A percentile compares a stretch with the other conserved stretches of the same genome.
These are phyloP conservation scores for Phytomonas sp. DNA, from an alignment of 208 protist genomes.

Conservation along the genomic window DNA sequence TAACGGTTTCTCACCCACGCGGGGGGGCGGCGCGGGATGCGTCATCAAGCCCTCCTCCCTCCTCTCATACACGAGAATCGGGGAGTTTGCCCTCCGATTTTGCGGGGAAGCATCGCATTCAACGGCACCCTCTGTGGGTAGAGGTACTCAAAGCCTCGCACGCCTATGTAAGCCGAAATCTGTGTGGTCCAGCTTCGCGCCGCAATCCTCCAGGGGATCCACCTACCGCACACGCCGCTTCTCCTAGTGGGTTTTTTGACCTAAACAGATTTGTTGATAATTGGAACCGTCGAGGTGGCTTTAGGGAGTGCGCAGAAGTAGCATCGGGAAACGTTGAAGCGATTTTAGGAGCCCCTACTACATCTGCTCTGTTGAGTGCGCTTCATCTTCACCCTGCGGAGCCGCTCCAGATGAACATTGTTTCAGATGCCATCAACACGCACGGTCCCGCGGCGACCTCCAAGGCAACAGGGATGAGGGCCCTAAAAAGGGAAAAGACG, in stretches of 20 bases:
- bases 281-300: neutral
- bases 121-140: slow-evolving; percentile 59
- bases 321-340: neutral
- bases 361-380: slow-evolving; percentile 23
- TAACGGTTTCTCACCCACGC: slow-evolving; percentile 17
- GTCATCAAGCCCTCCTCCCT: neutral
- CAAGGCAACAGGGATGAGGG: neutral
- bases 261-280: neutral
- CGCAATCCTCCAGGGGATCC: neutral
- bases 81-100: neutral
- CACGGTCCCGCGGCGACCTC: too few species aligned
- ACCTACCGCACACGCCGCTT: neutral
- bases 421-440: neutral
- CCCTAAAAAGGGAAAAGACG: neutral
- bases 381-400: slow-evolving; percentile 29
- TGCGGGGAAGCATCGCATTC: slow-evolving; percentile 22
- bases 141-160: slow-evolving; percentile 49
- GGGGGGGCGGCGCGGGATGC: neutral
- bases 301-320: neutral
- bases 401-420: slow-evolving; percentile 27
- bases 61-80: neutral
- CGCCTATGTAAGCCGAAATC: slow-evolving; percentile 14
- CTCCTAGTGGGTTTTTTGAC: neutral
- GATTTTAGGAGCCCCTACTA: slow-evolving; percentile 20
- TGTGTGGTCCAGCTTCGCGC: neutral